A percentile compares a stretch with the other conserved stretches of the same genome.
These are phyloP conservation scores for Pestalotiopsis sp. DNA, from an alignment of 2,329 filamentous ascomycete species.

Conservation along the genomic window DNA sequence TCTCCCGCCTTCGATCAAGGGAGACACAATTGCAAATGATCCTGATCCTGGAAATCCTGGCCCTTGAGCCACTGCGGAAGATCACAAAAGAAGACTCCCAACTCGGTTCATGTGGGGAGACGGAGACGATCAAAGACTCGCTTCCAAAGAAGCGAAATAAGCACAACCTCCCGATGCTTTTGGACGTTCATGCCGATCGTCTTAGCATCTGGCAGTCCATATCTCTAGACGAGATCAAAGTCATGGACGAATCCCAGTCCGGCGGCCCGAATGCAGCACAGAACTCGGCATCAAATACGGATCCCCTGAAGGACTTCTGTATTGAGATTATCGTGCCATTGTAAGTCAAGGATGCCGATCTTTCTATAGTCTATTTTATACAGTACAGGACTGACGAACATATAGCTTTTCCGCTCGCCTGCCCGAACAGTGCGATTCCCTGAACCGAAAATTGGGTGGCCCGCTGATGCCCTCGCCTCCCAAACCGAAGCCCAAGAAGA, in stretches of 20 bases:
- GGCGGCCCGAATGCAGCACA: conserved; percentile 36
- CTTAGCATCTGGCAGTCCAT: conserved; percentile 85
- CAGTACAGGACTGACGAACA: conserved; percentile 35
- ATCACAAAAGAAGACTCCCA: conserved; percentile 47
- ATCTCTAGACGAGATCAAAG: conserved; percentile 59
- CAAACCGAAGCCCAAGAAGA: conserved; percentile 52
- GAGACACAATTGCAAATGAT: conserved; percentile 85
- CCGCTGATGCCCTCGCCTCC: conserved; percentile 62
- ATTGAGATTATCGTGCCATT: conserved; percentile 81
- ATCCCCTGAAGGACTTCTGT: conserved; percentile 76
- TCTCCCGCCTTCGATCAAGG: conserved; percentile 69
- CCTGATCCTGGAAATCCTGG: conserved; percentile 75
- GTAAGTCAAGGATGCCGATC: conserved; percentile 45
- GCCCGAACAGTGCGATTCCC: conserved; percentile 69
- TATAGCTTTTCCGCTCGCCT: conserved; percentile 73
- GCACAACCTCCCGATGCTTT: conserved; percentile 65
- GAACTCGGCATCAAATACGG: conserved; percentile 47
- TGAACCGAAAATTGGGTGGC: conserved; percentile 78
- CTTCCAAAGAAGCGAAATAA: conserved; percentile 59
- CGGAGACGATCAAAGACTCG: conserved; percentile 35
- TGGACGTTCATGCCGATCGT: conserved; percentile 77
- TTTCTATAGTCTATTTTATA: not conserved
- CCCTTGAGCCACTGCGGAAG: conserved; percentile 61
- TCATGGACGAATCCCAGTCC: conserved; percentile 52
- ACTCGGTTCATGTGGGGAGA: conserved; percentile 44